Base-by-base conservation (phyloP, 495 filamentous ascomycete species). In the Trypethelium eluteriae region DNA sequence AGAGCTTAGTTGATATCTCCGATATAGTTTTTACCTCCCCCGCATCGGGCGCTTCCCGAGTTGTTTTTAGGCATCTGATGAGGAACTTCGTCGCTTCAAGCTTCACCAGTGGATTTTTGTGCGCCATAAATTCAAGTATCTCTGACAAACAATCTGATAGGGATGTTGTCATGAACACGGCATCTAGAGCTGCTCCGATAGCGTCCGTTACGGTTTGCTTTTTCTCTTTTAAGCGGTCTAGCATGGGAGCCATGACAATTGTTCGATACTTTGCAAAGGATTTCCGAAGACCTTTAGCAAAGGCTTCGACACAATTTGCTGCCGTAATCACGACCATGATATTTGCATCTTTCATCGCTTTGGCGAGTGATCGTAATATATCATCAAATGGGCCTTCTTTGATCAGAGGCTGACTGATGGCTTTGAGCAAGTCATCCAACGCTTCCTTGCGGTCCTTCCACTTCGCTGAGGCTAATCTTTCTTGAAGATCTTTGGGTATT, bases 401-500 rank as follows among this genome's bases (percentile, higher is more conserved):
- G 74, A 99, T 96, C 64, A 88, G 85, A 34, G 94, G 93, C 18
- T 94, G 87, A 73, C 98, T 96, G 64, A 95, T 77, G 9, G 84
- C 81, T 12, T 81, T 81, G 72, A 88, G 87, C 2, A 97, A 78
- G 6, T 86, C 93, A 67, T 99, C 95, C 38, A 97, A 79, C 0
- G 91, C 89, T 62, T 99, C 95, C 78, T 98, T 98, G 66, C 95
- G 85, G 71, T 99, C 95, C 75, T 98, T 98, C 95, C 95, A 99
- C 72, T 98, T 99, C 12, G 92, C 85, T 44, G 92, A 96, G 2
- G 82, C 86, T 41, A 98, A 77, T 50, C 88, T 87, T 38, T 98
- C 94, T 59, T 84, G 80, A 65, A 96, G 90, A 73, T 92, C 84
- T 32, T 86, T 86, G 1, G 94, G 89, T 10, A 97, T 76, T 71